A percentile compares a stretch with the other conserved stretches of the same genome.
phyloP scores from a whole-genome alignment of 495 filamentous ascomycete genomes.

The Polyplosphaeria fusca region DNA sequence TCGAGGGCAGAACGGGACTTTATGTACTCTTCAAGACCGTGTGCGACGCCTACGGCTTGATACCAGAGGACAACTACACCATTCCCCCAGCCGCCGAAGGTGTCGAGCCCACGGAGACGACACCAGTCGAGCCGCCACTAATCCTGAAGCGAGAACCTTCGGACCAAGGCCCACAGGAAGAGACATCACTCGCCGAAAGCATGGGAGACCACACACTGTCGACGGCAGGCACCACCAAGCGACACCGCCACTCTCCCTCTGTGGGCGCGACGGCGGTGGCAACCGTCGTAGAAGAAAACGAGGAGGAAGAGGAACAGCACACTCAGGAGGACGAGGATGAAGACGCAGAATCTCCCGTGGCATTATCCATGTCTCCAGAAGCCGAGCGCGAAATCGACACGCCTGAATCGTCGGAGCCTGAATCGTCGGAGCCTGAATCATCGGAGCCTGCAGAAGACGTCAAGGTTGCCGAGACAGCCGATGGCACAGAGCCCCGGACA shows the following conservation, averaged over 20 bases:
- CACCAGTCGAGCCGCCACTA: not conserved
- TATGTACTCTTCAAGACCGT: constrained; percentile 97
- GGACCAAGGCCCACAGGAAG: constrained; percentile 3
- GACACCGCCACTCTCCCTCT: constrained; percentile 32
- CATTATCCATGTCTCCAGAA: too few species aligned
- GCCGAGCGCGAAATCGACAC: not conserved
- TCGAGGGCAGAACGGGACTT: constrained; percentile 81
- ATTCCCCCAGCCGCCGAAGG: constrained; percentile 88
- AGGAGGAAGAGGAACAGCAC: constrained; percentile 32
- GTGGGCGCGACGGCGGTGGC: constrained; percentile 22
- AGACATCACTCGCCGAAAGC: constrained; percentile 12
- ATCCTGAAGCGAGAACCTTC: constrained; percentile 17
- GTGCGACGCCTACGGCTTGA: constrained; percentile 81
- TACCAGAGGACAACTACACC: constrained; percentile 92
- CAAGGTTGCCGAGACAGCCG: too few species aligned
- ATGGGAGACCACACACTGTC: constrained; percentile 11
- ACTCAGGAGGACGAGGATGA: not conserved
- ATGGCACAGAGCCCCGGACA: too few species aligned
- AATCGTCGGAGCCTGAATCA: constrained; percentile 1
- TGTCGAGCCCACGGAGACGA: constrained; percentile 3
- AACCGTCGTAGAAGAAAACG: constrained; percentile 35
- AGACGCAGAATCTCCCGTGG: not conserved
- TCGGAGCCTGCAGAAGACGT: too few species aligned
- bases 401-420: not conserved
- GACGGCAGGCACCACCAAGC: constrained; percentile 28